Base-by-base conservation (phyloP, 192 early-diverging fungal species). In the Linnemannia schmuckeri region DNA sequence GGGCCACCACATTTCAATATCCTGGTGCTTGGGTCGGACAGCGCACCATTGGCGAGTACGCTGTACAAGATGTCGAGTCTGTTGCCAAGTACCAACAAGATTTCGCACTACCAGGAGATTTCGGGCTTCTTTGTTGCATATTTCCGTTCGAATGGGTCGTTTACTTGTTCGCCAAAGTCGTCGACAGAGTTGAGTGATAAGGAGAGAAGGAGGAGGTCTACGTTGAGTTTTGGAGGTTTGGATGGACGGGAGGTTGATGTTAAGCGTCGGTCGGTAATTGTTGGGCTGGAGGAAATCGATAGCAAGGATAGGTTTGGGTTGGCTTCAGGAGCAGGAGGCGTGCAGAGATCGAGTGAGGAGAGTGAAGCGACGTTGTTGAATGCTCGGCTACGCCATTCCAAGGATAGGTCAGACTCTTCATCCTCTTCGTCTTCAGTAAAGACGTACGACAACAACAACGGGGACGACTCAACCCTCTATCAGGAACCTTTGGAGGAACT, bases 51-150 rank as follows among this genome's bases (percentile, higher is more conserved):
- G 46, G 84, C 84, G 2, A 81, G 84, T 27, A 86, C 84, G 15
- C 74, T 86, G 13, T 86, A 86, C 79, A 86, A 86, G 75, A 86
- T 86, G 84, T 86, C 84, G 40, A 72, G 79, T 54, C 27, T 81
- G 13, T 13, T 86, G 75, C 84, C 84, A 0, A 77, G 75, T 20
- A 74, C 84, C n/a, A 81, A 66, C 70, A 86, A 86, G 84, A 81
- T 86, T 68, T 68, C 70, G 0, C 84, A 86, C 68, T 86, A 86
- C 54, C 84, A 86, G 46, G 84, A 86, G 54, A 77, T 86, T 41
- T 86, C 84, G 4, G 84, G 84, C 3, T 86, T 86, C 84, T 86
- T 86, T 81, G 79, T 86, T 0, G 84, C 84, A 12, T 77, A 86
- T 27, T 86, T 86, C 24, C 33, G 84, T 46, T 86, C 84, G 18